Evolutionary conservation across 1,284 basidiomycete genomes (phyloP), one percentile per base, ranked within the genome.

Genomic region (Acaromyces ingoldii): DNA sequence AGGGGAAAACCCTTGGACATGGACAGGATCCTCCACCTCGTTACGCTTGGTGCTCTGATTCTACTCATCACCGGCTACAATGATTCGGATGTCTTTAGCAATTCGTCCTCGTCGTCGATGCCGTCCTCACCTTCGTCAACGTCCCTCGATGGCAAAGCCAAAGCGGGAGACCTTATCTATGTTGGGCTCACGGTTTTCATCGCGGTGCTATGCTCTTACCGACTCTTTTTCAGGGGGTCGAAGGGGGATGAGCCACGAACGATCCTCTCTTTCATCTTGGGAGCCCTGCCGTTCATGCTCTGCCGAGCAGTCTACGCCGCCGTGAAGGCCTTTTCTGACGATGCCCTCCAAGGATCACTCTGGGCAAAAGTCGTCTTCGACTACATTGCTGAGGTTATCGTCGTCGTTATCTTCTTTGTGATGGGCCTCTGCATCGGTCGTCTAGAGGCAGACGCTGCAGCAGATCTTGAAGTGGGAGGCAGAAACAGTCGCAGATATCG

Each of bases 1-100:
- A 40, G 17, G 17, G 38, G 38, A 40, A n/a, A n/a, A n/a, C n/a
- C n/a, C n/a, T 34, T 34, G 13, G n/a, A n/a, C n/a, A 33, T 33
- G 9, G 30, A 33, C 30, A 22, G 39, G 1, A 19, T 56, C 7
- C 43, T 56, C 6, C 42, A 51, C n/a, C 41, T 56, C 7, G 41
- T 39, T 25, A 51, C 44, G 28, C 31, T 48, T 22, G 50, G 21
- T n/a, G 54, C 49, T 2, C 43, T 56, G 2, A 28, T 52, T 34
- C 22, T 56, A n/a, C 30, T 56, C 21, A 56, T 56, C 37, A 47
- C 36, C 22, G 54, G 49, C 29, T 56, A 56, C 43, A 22, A 38
- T 4, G 44, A 55, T 15, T 43, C 39, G 25, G 30, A 29, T 7
- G 7, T 40, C 28, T 40, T 36, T n/a, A n/a, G n/a, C n/a, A n/a